Evolutionary conservation across 2,329 filamentous ascomycete genomes (phyloP).

Genomic region (Rutstroemia sydowiana): DNA sequence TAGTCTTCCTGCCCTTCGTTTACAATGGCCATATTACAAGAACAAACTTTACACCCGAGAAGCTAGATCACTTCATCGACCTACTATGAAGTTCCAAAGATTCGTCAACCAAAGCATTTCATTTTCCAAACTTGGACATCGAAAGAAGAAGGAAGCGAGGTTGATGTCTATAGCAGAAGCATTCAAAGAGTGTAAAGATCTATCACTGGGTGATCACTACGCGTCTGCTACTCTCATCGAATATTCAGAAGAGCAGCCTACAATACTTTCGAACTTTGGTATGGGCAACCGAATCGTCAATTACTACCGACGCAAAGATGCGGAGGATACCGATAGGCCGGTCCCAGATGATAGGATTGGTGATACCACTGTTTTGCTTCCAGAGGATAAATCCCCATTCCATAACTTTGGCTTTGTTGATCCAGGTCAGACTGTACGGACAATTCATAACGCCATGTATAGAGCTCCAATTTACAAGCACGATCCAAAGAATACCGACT

Average conservation of each 20-base stretch:
- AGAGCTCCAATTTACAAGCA: constrained; percentile 91
- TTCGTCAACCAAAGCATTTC: constrained; percentile 60
- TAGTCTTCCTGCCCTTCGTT: constrained; percentile 79
- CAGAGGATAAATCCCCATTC: constrained; percentile 93
- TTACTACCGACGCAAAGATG: constrained; percentile 84
- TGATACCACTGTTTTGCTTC: constrained; percentile 79
- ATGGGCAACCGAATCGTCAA: constrained; percentile 97
- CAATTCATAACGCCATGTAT: constrained; percentile 92
- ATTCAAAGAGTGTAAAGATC: constrained; percentile 71
- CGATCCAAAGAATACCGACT: constrained; percentile 68
- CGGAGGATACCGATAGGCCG: constrained; percentile 41
- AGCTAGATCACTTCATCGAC: constrained; percentile 78
- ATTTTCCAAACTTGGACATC: constrained; percentile 62
- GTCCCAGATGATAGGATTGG: constrained; percentile 61
- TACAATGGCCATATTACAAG: constrained; percentile 95
- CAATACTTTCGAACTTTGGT: constrained; percentile 88
- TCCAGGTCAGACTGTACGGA: constrained; percentile 81
- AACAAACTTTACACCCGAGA: constrained; percentile 68
- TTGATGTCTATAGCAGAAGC: constrained; percentile 71
- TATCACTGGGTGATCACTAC: constrained; percentile 76
- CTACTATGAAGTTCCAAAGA: constrained; percentile 64
- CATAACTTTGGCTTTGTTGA: constrained; percentile 91
- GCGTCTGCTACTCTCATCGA: constrained; percentile 83
- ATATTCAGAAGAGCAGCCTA: constrained; percentile 90
- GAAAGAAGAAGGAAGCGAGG: constrained; percentile 78